These are phyloP conservation scores for Bruguiera parviflora DNA, from an alignment of 345 rosid species.

Conservation along the genomic window DNA sequence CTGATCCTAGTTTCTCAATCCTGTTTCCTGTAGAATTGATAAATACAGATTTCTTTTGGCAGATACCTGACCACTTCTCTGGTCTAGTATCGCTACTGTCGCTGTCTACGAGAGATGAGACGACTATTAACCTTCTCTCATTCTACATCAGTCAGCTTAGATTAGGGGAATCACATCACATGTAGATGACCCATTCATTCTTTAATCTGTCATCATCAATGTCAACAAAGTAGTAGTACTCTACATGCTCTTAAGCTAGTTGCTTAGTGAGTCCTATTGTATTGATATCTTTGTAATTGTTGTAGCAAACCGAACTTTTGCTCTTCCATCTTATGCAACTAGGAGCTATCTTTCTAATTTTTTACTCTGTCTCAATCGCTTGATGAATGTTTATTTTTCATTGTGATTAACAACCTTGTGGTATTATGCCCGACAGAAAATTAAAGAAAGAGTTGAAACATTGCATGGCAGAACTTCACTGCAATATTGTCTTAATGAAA, in stretches of 20 bases:
- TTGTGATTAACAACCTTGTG: neutral
- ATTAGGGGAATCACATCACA: too few relatives aligned
- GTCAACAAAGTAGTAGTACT: neutral
- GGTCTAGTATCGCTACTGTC: too few relatives aligned
- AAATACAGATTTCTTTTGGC: too few relatives aligned
- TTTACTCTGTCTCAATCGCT: neutral
- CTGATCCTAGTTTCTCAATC: too few relatives aligned
- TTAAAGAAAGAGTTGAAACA: constrained; percentile 58
- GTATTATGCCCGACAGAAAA: constrained; percentile 44
- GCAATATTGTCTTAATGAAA: constrained; percentile 62
- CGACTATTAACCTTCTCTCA: too few relatives aligned
- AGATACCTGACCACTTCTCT: too few relatives aligned
- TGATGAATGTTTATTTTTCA: neutral
- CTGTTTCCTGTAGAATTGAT: too few relatives aligned
- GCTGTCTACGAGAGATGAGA: too few relatives aligned
- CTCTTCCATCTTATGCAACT: neutral
- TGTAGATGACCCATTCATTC: too few relatives aligned
- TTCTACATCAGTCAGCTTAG: too few relatives aligned
- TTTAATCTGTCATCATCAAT: neutral
- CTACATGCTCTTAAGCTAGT: neutral
- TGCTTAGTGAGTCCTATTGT: neutral
- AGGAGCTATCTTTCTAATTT: neutral
- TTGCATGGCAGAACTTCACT: constrained; percentile 64
- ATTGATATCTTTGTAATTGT: neutral
- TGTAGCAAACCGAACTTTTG: too few relatives aligned